These are phyloP conservation scores for Lachancea nothofagi DNA, from an alignment of 805 yeast genomes.

Conservation along the genomic window DNA sequence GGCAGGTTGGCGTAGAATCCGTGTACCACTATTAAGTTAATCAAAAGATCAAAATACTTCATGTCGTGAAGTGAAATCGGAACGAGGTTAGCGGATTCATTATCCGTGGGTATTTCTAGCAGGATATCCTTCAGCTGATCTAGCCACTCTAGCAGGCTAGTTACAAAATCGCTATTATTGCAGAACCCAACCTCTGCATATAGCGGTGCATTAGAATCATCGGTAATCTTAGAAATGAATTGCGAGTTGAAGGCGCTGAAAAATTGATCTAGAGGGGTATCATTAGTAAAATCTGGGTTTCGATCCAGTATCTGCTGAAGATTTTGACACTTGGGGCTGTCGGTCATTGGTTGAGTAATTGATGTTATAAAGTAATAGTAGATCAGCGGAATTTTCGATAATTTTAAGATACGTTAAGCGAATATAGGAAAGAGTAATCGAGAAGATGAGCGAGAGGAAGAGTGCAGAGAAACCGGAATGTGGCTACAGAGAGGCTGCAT, in stretches of 20 bases:
- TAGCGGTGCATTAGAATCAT: constrained; percentile 3
- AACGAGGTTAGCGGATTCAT: constrained; percentile 30
- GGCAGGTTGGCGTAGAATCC: constrained; percentile 66
- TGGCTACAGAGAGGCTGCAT: no score
- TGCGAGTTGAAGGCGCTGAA: constrained; percentile 22
- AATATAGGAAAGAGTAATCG: no score
- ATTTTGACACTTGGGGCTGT: constrained; percentile 5
- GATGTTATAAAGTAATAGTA: no score
- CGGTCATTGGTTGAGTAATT: constrained; percentile 9
- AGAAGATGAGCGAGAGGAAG: no score
- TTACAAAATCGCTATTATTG: constrained; percentile 18
- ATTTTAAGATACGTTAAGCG: no score
- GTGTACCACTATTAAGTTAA: constrained; percentile 59
- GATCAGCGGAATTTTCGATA: no score
- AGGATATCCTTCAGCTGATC: constrained; percentile 10
- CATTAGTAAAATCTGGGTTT: constrained; percentile 30
- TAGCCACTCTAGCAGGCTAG: constrained; percentile 17
- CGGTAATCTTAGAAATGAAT: constrained; percentile 14
- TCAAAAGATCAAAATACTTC: constrained; percentile 59
- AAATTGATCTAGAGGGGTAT: constrained; percentile 32
- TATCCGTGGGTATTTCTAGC: constrained; percentile 8
- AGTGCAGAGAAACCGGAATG: no score
- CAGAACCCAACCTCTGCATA: constrained; percentile 15
- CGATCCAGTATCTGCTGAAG: constrained; percentile 15
- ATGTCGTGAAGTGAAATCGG: constrained; percentile 82